phyloP scores from a whole-genome alignment of 2,329 filamentous ascomycete species.

The Aureobasidium sp. region DNA sequence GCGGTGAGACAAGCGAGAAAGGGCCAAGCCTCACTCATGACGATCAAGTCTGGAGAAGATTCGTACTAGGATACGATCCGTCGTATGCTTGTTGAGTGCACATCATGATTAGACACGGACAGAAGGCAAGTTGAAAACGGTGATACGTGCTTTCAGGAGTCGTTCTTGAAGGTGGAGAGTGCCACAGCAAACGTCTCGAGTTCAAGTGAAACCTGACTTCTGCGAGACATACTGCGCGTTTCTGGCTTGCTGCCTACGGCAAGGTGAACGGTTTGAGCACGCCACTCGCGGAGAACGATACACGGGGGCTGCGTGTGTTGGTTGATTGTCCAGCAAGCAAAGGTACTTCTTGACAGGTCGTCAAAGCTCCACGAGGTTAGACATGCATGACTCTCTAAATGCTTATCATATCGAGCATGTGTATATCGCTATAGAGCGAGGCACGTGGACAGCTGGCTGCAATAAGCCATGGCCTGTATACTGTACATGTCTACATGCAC shows the following conservation, averaged over 20 bases:
- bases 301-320: neutral
- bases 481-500: neutral
- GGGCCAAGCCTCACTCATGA: neutral
- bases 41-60: slow-evolving; percentile 1
- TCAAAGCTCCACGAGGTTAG: neutral
- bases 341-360: neutral
- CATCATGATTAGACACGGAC: neutral
- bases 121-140: neutral
- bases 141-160: neutral
- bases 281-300: slow-evolving; percentile 1
- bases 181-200: neutral
- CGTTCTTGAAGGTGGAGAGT: neutral
- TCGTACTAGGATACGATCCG: neutral
- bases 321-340: neutral
- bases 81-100: neutral
- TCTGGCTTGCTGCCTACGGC: neutral
- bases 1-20: neutral
- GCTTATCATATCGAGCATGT: neutral
- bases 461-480: neutral
- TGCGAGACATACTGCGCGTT: neutral
- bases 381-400: neutral
- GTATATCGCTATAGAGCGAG: neutral
- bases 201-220: neutral
- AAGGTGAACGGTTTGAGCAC: neutral
- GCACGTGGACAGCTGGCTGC: neutral